A percentile compares a stretch with the other conserved stretches of the same genome.
These are phyloP conservation scores for Pigoraptor vietnamica DNA, from an alignment of 78 protist genomes.

Conservation along the genomic window DNA sequence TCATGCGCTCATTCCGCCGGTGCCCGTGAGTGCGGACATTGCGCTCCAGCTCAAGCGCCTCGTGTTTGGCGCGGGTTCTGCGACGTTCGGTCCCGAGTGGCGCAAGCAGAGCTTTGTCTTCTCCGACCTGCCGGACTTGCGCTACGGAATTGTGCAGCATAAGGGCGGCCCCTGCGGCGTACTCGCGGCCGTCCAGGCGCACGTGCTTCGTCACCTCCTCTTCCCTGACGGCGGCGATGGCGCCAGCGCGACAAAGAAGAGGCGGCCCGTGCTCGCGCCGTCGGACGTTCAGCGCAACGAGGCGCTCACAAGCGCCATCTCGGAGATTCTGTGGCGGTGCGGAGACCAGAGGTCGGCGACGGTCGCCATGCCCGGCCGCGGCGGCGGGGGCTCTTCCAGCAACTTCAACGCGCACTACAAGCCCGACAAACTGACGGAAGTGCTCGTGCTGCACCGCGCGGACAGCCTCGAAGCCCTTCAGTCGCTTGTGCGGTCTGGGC, in stretches of 20 bases:
- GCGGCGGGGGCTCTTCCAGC: not conserved
- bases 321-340: conserved; percentile 18
- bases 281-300: not conserved
- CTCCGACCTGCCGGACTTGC: not conserved
- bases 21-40: not conserved
- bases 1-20: not conserved
- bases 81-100: not conserved
- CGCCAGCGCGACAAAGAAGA: not conserved
- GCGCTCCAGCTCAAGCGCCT: not conserved
- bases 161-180: conserved; percentile 62
- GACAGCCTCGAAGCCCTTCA: not conserved
- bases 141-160: conserved; percentile 3
- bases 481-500: not conserved
- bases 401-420: not conserved
- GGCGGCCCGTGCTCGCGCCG: not conserved
- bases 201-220: not conserved
- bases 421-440: not conserved
- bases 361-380: not conserved
- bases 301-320: not conserved
- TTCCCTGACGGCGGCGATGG: not conserved
- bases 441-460: not conserved
- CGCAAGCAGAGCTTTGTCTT: not conserved
- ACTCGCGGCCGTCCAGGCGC: conserved; percentile 47
- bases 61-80: not conserved
- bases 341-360: not conserved